Base-by-base conservation (phyloP, 305 asterid genomes). In the Vinca major region DNA sequence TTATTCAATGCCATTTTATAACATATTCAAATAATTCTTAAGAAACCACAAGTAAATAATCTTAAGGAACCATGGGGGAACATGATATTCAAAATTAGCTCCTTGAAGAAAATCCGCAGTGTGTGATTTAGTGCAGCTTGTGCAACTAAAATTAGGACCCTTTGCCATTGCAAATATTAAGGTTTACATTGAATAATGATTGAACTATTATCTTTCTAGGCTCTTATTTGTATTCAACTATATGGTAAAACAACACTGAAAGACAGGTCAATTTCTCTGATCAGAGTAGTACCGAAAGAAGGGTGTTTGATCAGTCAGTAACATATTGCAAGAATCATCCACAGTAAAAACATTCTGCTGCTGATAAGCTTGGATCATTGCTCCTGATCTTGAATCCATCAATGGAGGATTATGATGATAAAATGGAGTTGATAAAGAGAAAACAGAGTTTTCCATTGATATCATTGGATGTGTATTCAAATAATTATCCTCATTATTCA, bases 261-360 rank as follows among this genome's bases (percentile, higher is more conserved):
- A 26, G 68, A 66, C 48, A 4, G 51, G 66, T 54, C 66, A 71
- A 66, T 70, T 68, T 65, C 77, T 77, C 9, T 73, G 72, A 67
- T 80, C 81, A 55, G 74, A 56, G 17, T 48, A 65, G 53, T 69
- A 75, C 85, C 78, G 72, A 66, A 58, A 71, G 58, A 75, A 63
- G 40, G 80, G 82, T 26, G 82, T 69, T 64, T 81, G 80, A 67
- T 81, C 82, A 45, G 67, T 67, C 13, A 79, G 74, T 60, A 62
- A 81, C n/a, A 70, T 58, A 48, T 75, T 81, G 68, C 82, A 47
- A 40, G 80, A 67, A 7, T 74, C 80, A 70, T 72, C 85, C 7
- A 53, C 45, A 19, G 63, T 56, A 47, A 72, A 75, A 11, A 50
- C 67, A 62, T 9, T 70, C 13, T 55, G 73, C 62, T 74, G 78